Conservation (phyloP, 148 eudicot species). For the Rhododendron vialii region DNA sequence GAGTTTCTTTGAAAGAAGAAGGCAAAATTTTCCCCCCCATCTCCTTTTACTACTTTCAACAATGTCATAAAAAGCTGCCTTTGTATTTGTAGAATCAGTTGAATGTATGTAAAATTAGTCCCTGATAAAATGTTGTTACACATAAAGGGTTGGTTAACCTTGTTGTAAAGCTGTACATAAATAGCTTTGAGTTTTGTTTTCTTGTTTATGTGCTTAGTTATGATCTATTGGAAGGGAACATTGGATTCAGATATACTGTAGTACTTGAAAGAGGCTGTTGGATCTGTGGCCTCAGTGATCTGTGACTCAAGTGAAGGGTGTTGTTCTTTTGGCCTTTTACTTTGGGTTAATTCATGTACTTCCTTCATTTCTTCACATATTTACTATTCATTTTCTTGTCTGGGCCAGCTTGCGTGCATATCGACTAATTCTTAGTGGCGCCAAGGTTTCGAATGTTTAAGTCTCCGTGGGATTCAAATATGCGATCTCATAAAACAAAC, state of each 20-base stretch:
- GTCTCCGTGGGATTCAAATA: neutral
- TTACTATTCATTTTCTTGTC: neutral
- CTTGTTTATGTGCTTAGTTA: conserved; percentile 3
- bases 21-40: neutral
- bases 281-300: conserved; percentile 13
- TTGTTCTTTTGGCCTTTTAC: conserved; percentile 15
- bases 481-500: neutral
- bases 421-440: no score
- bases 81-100: neutral
- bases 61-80: neutral
- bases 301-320: conserved; percentile 8
- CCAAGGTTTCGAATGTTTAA: neutral
- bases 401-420: neutral
- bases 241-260: conserved; percentile 18
- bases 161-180: conserved; percentile 21
- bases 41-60: conserved; percentile 4
- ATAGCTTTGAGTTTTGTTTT: neutral
- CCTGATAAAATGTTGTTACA: conserved; percentile 6
- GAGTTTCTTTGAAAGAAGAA: conserved; percentile 9
- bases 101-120: conserved; percentile 14
- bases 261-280: conserved; percentile 20
- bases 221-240: conserved; percentile 4
- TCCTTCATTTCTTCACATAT: neutral
- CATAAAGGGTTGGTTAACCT: conserved; percentile 18
- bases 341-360: neutral